These are phyloP conservation scores for Yamadazyma nakazawae DNA, from an alignment of 805 yeast species.

Conservation along the genomic window DNA sequence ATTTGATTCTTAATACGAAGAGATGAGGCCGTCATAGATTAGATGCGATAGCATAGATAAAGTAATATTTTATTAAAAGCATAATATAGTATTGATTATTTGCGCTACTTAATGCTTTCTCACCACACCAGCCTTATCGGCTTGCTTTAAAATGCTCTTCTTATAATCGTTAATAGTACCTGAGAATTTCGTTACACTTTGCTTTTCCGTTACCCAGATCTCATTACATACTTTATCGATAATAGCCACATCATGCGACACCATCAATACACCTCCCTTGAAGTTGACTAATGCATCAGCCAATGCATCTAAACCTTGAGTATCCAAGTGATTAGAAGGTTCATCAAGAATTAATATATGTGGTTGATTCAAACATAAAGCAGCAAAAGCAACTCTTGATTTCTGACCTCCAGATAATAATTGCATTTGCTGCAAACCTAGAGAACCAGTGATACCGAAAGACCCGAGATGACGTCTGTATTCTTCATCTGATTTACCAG, in stretches of 20 bases:
- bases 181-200: constrained; percentile 69
- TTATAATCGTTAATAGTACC: constrained; percentile 89
- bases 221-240: constrained; percentile 87
- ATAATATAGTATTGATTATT: not conserved
- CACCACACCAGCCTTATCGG: constrained; percentile 88
- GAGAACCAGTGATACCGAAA: constrained; percentile 93
- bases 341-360: constrained; percentile 92
- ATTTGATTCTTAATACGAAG: not conserved
- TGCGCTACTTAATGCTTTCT: constrained; percentile 56
- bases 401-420: constrained; percentile 96
- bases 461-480: constrained; percentile 95
- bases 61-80: too few relatives aligned
- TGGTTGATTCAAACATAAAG: constrained; percentile 84
- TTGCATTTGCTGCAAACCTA: constrained; percentile 88
- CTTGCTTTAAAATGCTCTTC: constrained; percentile 75
- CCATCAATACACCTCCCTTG: constrained; percentile 96
- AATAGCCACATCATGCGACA: constrained; percentile 93
- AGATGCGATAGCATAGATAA: not conserved
- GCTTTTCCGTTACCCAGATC: constrained; percentile 92
- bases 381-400: constrained; percentile 97
- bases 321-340: constrained; percentile 98
- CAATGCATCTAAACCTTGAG: constrained; percentile 94
- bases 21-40: not conserved
- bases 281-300: constrained; percentile 83
- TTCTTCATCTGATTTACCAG: constrained; percentile 94